A percentile compares a stretch with the other conserved stretches of the same genome.
Evolutionary conservation across 805 yeast genomes (phyloP).

Genomic region (Nakazawaea peltata): DNA sequence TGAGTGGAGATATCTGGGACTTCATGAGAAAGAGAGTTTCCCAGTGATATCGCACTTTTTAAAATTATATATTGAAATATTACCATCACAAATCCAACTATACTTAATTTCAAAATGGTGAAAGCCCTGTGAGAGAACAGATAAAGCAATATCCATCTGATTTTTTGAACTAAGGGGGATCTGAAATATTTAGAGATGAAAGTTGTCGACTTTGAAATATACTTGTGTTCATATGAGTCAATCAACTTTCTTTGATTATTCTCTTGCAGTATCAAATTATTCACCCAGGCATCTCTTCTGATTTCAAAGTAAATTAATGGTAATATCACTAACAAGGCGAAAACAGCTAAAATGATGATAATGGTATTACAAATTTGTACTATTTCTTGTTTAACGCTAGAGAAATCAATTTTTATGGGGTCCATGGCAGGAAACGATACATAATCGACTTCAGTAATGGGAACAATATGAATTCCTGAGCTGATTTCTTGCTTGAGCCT

Average conservation of each 20-base stretch:
- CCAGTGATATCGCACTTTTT: neutral
- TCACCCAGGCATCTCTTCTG: constrained; percentile 13
- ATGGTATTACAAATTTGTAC: neutral
- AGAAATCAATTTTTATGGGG: neutral
- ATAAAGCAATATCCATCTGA: constrained; percentile 41
- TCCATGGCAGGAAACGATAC: neutral
- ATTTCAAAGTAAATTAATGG: constrained; percentile 38
- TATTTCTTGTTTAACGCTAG: constrained; percentile 4
- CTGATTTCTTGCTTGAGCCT: constrained; percentile 30
- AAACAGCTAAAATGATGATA: constrained; percentile 22
- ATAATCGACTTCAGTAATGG: constrained; percentile 17
- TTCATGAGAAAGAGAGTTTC: neutral
- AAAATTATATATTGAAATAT: constrained; percentile 47
- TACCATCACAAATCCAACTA: constrained; percentile 48
- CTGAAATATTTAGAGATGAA: constrained; percentile 12
- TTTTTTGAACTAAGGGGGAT: constrained; percentile 8
- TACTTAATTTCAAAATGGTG: constrained; percentile 41
- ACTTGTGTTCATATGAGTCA: too few relatives aligned
- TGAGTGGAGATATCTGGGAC: constrained; percentile 1
- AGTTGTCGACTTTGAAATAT: too few relatives aligned
- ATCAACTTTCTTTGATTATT: constrained; percentile 16
- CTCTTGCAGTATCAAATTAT: constrained; percentile 13
- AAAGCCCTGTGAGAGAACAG: constrained; percentile 45
- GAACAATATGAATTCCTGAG: too few relatives aligned
- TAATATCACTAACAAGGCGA: constrained; percentile 32